These are phyloP conservation scores for Metschnikowia anglica DNA, from an alignment of 805 yeast genomes.

Conservation along the genomic window DNA sequence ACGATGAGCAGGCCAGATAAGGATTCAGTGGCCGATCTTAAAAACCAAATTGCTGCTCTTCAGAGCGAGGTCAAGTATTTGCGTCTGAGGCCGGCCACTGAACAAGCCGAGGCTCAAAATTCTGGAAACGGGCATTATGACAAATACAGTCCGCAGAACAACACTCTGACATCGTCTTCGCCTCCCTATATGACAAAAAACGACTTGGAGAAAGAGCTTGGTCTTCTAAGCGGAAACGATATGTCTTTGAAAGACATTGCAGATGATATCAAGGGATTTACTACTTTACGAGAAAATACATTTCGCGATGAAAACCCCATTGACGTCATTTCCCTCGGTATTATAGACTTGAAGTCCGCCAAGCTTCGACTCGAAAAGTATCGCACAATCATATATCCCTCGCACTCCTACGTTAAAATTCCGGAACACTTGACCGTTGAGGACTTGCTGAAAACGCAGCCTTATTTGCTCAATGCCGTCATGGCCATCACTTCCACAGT, in stretches of 20 bases:
- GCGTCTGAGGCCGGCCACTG: conserved; percentile 11
- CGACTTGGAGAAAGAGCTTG: conserved; percentile 45
- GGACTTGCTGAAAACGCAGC: conserved; percentile 50
- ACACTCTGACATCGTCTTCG: conserved; percentile 14
- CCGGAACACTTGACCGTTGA: conserved; percentile 46
- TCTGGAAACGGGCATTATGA: not conserved
- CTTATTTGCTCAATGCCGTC: conserved; percentile 62
- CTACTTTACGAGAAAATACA: conserved; percentile 41
- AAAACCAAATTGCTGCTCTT: conserved; percentile 22
- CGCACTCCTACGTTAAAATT: conserved; percentile 59
- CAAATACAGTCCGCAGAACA: not conserved
- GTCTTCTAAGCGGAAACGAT: conserved; percentile 33
- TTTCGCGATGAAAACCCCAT: conserved; percentile 26
- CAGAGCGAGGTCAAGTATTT: conserved; percentile 17
- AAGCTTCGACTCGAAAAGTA: conserved; percentile 51
- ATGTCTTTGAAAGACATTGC: conserved; percentile 43
- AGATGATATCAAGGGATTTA: conserved; percentile 43
- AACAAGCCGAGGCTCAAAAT: conserved; percentile 1
- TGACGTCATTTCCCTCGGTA: conserved; percentile 58
- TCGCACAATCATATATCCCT: conserved; percentile 42
- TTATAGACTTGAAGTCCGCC: conserved; percentile 62
- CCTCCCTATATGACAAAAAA: conserved; percentile 31
- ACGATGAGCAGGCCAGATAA: conserved; percentile 19
- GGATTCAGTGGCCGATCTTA: conserved; percentile 23
- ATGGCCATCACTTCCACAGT: conserved; percentile 59